Evolutionary conservation across 768 basidiomycete species (phyloP).

Genomic region (Bullera alba): DNA sequence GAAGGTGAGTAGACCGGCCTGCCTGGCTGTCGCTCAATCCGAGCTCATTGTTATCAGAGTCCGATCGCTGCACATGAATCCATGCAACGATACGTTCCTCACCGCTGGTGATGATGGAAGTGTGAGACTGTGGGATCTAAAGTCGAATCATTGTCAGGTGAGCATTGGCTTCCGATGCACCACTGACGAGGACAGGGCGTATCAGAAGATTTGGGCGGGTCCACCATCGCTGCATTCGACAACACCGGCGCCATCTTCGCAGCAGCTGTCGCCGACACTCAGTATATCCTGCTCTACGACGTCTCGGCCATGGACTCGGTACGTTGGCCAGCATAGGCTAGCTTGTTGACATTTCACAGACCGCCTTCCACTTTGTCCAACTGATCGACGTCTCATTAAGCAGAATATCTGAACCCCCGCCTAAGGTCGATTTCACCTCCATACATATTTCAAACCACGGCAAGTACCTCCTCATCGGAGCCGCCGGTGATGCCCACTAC

Average conservation of each 20-base stretch:
- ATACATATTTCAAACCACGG: conserved; percentile 84
- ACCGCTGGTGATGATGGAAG: conserved; percentile 90
- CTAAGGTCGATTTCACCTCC: conserved; percentile 83
- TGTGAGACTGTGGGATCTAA: conserved; percentile 91
- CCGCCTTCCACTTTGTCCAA: conserved; percentile 75
- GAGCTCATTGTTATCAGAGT: conserved; percentile 54
- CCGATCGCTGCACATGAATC: conserved; percentile 81
- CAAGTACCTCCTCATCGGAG: conserved; percentile 82
- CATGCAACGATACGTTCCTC: conserved; percentile 90
- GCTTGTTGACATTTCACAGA: conserved; percentile 36
- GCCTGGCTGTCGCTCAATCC: background rate
- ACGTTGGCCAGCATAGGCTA: conserved; percentile 5
- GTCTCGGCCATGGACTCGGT: conserved; percentile 28
- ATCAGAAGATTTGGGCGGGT: conserved; percentile 39
- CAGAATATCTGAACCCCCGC: conserved; percentile 73
- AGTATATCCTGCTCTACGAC: conserved; percentile 35
- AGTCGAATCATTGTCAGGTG: conserved; percentile 63
- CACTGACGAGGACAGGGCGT: conserved; percentile 24
- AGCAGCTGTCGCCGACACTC: conserved; percentile 32
- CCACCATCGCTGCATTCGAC: conserved; percentile 37
- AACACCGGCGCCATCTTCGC: conserved; percentile 34
- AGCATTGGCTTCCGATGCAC: conserved; percentile 7
- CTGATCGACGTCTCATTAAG: conserved; percentile 73
- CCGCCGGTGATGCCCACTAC: conserved; percentile 87
- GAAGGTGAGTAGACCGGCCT: conserved; percentile 46